Evolutionary conservation across 495 filamentous ascomycete genomes (phyloP).

Genomic region (Aspergillus diversus): DNA sequence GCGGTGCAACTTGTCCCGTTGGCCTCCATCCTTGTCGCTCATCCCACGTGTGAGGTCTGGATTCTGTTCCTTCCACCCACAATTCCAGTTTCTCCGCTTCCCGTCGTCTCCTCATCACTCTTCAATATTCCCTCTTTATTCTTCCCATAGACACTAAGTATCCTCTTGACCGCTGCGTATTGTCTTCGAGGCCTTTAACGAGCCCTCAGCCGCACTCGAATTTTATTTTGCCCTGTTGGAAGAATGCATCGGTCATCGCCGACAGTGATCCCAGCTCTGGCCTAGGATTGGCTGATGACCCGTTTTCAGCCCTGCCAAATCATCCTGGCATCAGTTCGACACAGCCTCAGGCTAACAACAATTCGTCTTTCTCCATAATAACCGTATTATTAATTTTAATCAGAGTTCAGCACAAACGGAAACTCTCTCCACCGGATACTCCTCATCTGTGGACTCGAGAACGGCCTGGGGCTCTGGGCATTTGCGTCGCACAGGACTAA

Average conservation of each 20-base stretch:
- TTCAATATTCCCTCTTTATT: background rate
- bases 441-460: constrained; percentile 6
- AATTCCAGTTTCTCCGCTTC: background rate
- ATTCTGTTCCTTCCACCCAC: constrained; percentile 1
- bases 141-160: too few species aligned
- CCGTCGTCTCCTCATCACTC: background rate
- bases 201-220: background rate
- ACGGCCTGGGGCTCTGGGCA: constrained; percentile 13
- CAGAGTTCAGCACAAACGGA: constrained; percentile 9
- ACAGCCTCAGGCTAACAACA: constrained; percentile 26
- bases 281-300: constrained; percentile 2
- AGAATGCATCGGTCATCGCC: constrained; percentile 17
- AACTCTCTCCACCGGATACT: constrained; percentile 10
- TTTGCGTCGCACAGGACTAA: constrained; percentile 5
- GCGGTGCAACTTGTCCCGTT: background rate
- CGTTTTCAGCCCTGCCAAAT: constrained; percentile 19
- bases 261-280: background rate
- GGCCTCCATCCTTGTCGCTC: background rate
- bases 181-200: background rate
- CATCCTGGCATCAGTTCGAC: constrained; percentile 14
- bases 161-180: background rate
- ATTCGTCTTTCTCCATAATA: background rate
- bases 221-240: background rate
- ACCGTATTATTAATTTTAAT: constrained; percentile 6
- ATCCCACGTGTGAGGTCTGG: constrained; percentile 4